Evolutionary conservation across 495 filamentous ascomycete genomes (phyloP).

Genomic region (Penicillium desertorum): DNA sequence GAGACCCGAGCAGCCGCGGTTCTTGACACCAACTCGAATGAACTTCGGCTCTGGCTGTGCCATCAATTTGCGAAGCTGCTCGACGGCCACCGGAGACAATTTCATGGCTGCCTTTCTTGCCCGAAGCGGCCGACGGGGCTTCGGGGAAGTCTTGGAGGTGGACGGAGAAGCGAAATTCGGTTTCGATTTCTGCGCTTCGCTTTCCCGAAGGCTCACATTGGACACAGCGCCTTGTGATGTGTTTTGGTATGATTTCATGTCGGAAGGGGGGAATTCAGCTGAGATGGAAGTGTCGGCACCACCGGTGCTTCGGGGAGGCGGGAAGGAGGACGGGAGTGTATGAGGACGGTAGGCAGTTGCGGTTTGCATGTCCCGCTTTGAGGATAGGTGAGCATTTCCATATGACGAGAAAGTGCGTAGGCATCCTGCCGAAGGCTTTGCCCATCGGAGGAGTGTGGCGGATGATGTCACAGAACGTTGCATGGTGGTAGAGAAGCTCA

Average conservation of each 20-base stretch:
- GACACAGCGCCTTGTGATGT: slow-evolving; percentile 24
- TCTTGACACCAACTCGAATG: slow-evolving; percentile 91
- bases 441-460: slow-evolving; percentile 52
- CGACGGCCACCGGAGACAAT: slow-evolving; percentile 72
- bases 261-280: slow-evolving; percentile 40
- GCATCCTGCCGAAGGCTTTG: slow-evolving; percentile 42
- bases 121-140: slow-evolving; percentile 65
- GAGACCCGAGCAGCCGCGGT: slow-evolving; percentile 91
- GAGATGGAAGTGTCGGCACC: slow-evolving; percentile 70
- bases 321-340: slow-evolving; percentile 59
- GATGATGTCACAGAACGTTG: slow-evolving; percentile 54
- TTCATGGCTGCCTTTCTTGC: slow-evolving; percentile 90
- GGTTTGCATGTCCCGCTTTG: slow-evolving; percentile 68
- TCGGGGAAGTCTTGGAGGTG: slow-evolving; percentile 36
- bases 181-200: slow-evolving; percentile 62
- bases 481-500: slow-evolving; percentile 40
- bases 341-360: slow-evolving; percentile 76
- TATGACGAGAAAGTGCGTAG: slow-evolving; percentile 67
- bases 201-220: slow-evolving; percentile 52
- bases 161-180: slow-evolving; percentile 33
- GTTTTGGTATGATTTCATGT: slow-evolving; percentile 23
- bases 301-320: slow-evolving; percentile 66
- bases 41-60: slow-evolving; percentile 82
- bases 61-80: slow-evolving; percentile 71
- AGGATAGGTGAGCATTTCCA: slow-evolving; percentile 52